Evolutionary conservation across 1,284 basidiomycete genomes (phyloP), one percentile per base, ranked within the genome.

Genomic region (Entoloma clypeatum): DNA sequence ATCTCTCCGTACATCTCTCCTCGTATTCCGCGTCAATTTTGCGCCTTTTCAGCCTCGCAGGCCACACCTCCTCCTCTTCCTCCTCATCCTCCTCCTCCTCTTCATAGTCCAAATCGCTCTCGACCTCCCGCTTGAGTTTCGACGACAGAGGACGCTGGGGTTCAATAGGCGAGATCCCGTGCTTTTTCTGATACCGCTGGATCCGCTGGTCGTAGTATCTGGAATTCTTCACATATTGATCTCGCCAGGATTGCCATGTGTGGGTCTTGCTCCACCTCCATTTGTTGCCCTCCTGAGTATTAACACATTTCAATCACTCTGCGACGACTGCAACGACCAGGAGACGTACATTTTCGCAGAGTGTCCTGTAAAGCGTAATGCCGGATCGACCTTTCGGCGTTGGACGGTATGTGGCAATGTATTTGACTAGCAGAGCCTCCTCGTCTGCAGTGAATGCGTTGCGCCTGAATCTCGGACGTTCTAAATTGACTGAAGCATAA

Each of bases 231-330:
- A 52, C 56, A 56, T 80, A 81, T 22, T 67, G 71, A 30, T 77
- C 65, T 7, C 75, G 65, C 78, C 78, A 81, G 7, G 73, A 75
- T 23, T 68, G 61, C 68, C 66, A 72, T 1, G 76, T 50, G 48
- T 80, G 79, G 2, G 58, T 56, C 3, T 42, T 47, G 6, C 65
- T 62, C 75, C 74, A 77, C 0, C 44, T 48, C 65, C 67, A 76
- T 36, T 58, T 63, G 1, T 51, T 46, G 9, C 58, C 53, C 8
- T 34, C 50, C 62, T 68, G 28, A 28, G 43, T 3, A 52, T 7
- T 11, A 53, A 13, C 19, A 18, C 42, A 27, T 30, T 22, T 24
- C 4, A 18, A 21, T 11, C 5, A 30, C 33, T 8, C 11, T 14
- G 17, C 33, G 39, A 7, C 14, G 5, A 5, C 3, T n/a, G 26